Base-by-base conservation (phyloP, 805 yeast genomes). In the Sugiyamaella boreocaroliniensis region DNA sequence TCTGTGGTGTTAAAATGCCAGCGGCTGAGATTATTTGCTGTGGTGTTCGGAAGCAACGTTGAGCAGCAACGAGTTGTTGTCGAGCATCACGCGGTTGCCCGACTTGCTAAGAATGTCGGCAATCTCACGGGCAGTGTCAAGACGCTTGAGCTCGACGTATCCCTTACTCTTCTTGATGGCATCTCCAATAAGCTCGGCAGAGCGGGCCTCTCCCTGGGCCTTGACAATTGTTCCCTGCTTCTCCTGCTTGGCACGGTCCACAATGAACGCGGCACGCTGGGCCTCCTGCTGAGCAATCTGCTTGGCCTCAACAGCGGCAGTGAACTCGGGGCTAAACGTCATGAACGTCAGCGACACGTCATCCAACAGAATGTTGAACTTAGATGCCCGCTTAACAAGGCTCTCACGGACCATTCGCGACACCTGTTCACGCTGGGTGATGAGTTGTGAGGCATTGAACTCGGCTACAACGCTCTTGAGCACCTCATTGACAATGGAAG, bases 261-360 rank as follows among this genome's bases (percentile, higher is more conserved):
- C 99, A 43, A 93, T 77, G 62, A 90, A 93, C 0, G 98, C 97
- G 8, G 99, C 98, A 70, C 96, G 84, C 73, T 93, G 97, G 18
- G 99, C 98, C 68, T 93, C 99, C 76, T 93, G 99, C 71, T 93
- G 99, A 29, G 99, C 98, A 71, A 93, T 93, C 76, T 93, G 99
- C 73, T 93, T 93, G 54, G 97, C 96, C 74, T 93, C 99, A 52
- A 93, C 99, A 4, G 98, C 98, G 45, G 86, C 83, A 43, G 98
- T 90, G 70, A 93, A 93, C 71, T 93, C 99, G 29, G 99, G 99
- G 2, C 96, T 86, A 70, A 93, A 93, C 1, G 97, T 88, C 98
- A 93, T 93, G 63, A 75, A 89, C 2, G 99, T 93, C 65, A 93
- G 80, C 6, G 99, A 93, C 45, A 93, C 99, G 71, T 93, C 99